Conservation (phyloP, 768 basidiomycete species). For the Lentinula edodes region DNA sequence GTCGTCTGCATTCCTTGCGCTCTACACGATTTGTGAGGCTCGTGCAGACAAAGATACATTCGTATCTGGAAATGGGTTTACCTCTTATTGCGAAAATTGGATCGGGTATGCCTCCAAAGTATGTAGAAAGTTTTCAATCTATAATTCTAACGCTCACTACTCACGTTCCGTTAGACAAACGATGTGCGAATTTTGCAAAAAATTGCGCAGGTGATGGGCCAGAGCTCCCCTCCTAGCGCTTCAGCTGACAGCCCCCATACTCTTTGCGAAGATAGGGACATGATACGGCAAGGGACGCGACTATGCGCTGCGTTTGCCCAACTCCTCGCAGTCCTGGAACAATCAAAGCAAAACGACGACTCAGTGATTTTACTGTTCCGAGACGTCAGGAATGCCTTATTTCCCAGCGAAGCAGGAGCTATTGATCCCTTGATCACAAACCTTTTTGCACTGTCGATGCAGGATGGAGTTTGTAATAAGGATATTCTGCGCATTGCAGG, state of each 20-base stretch:
- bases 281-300: constrained; percentile 31
- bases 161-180: constrained; percentile 29
- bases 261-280: constrained; percentile 1
- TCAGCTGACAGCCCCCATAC: constrained; percentile 7
- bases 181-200: constrained; percentile 42
- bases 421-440: background rate
- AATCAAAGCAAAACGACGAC: background rate
- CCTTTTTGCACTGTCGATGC: background rate
- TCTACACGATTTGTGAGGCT: constrained; percentile 36
- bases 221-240: constrained; percentile 4
- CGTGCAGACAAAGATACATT: constrained; percentile 32
- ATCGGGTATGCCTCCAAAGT: constrained; percentile 62
- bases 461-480: constrained; percentile 15
- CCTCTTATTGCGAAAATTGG: constrained; percentile 70
- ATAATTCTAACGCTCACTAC: background rate
- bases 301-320: constrained; percentile 40
- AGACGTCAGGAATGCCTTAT: background rate
- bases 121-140: constrained; percentile 10
- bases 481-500: constrained; percentile 32
- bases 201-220: constrained; percentile 37
- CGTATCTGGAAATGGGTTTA: constrained; percentile 45
- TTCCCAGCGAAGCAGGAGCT: background rate
- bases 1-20: constrained; percentile 34
- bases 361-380: background rate
- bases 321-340: constrained; percentile 32